Conservation (phyloP, 139 green algal genomes). For the Monoraphidium neglectum region DNA sequence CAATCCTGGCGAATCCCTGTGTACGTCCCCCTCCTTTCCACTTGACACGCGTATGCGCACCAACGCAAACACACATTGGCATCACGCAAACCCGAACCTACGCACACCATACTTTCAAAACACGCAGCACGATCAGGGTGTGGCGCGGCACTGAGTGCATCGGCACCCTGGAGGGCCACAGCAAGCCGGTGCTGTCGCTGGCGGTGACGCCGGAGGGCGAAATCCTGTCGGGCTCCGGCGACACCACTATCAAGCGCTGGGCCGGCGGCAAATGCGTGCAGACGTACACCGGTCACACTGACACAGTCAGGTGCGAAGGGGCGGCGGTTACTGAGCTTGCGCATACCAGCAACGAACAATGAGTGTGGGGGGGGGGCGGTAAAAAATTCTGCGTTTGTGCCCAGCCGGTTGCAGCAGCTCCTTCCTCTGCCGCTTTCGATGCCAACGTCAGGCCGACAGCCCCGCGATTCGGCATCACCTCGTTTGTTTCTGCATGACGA, state of each 20-base stretch:
- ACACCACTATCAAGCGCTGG: constrained; percentile 61
- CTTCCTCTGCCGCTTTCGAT: not conserved
- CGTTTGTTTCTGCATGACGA: too few relatives aligned
- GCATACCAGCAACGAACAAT: too few relatives aligned
- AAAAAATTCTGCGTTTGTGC: too few relatives aligned
- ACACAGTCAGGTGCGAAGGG: constrained; percentile 74
- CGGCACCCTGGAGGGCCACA: constrained; percentile 68
- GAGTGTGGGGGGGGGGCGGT: too few relatives aligned
- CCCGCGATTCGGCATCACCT: not conserved
- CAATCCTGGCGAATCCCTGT: too few relatives aligned
- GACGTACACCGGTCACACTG: constrained; percentile 75
- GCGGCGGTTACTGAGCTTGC: not conserved
- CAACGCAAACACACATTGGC: too few relatives aligned
- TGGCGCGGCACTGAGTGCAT: constrained; percentile 60
- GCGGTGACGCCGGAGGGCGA: constrained; percentile 62
- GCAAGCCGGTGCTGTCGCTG: constrained; percentile 77
- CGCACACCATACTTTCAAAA: too few relatives aligned
- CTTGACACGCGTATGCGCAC: too few relatives aligned
- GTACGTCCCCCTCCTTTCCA: too few relatives aligned
- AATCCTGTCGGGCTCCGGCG: constrained; percentile 78
- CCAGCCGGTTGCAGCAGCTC: too few relatives aligned
- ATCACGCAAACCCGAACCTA: too few relatives aligned
- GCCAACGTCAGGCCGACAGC: too few relatives aligned
- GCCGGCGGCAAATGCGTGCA: constrained; percentile 48
- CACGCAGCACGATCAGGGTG: constrained; percentile 67